phyloP scores from a whole-genome alignment of 2,329 filamentous ascomycete genomes.

The Penicillium decumbens region DNA sequence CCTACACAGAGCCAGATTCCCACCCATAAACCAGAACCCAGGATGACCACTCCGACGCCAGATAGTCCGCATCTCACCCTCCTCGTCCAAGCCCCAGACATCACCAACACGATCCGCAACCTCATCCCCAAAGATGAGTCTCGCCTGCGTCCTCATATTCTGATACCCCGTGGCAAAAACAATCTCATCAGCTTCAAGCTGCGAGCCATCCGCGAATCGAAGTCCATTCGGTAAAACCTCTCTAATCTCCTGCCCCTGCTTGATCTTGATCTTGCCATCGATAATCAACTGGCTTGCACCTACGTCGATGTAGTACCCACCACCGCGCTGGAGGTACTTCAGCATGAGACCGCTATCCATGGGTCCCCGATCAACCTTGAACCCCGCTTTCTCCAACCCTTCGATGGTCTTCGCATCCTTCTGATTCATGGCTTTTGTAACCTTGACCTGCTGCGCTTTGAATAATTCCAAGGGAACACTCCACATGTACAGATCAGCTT shows the following conservation, averaged over 20 bases:
- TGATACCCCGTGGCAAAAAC: conserved; percentile 58
- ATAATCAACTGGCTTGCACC: conserved; percentile 59
- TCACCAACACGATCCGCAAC: conserved; percentile 56
- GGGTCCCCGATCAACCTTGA: conserved; percentile 56
- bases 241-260: conserved; percentile 57
- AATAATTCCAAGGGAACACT: conserved; percentile 56
- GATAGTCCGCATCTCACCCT: conserved; percentile 55
- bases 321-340: conserved; percentile 63
- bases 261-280: conserved; percentile 61
- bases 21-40: conserved; percentile 65
- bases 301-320: conserved; percentile 68
- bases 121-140: conserved; percentile 58
- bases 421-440: conserved; percentile 38
- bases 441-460: conserved; percentile 54
- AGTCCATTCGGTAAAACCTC: conserved; percentile 49
- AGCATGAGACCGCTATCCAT: conserved; percentile 55
- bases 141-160: conserved; percentile 63
- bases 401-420: conserved; percentile 37
- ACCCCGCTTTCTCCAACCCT: conserved; percentile 54
- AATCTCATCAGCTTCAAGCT: conserved; percentile 60
- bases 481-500: conserved; percentile 60
- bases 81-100: conserved; percentile 58
- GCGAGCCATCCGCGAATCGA: conserved; percentile 53
- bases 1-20: conserved; percentile 59
- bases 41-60: conserved; percentile 61